phyloP scores from a whole-genome alignment of 441 rosid species.

The Eutrema salsugineum region DNA sequence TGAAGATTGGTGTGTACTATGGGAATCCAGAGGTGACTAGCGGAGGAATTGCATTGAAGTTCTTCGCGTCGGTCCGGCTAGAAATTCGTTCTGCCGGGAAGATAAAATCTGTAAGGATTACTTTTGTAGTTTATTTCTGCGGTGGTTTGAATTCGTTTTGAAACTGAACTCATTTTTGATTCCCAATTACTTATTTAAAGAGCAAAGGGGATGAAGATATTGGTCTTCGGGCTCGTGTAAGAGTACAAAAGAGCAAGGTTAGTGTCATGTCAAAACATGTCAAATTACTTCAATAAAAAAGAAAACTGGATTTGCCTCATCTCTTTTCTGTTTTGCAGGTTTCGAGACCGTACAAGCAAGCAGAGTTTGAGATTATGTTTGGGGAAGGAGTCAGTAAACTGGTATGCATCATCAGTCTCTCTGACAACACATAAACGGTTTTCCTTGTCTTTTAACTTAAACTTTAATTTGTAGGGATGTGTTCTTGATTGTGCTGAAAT shows the following conservation, averaged over 20 bases:
- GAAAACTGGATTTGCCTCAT: neutral
- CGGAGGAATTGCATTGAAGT: constrained; percentile 94
- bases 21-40: constrained; percentile 99
- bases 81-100: constrained; percentile 94
- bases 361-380: constrained; percentile 90
- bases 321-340: constrained; percentile 43
- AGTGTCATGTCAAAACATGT: constrained; percentile 12
- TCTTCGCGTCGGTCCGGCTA: constrained; percentile 91
- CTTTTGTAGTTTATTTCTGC: neutral
- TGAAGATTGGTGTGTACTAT: constrained; percentile 90
- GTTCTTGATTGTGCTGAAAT: constrained; percentile 85
- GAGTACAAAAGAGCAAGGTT: constrained; percentile 98
- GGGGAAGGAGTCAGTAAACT: constrained; percentile 96
- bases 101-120: constrained; percentile 84
- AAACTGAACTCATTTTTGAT: neutral
- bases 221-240: constrained; percentile 89
- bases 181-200: constrained; percentile 24
- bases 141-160: neutral
- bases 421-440: neutral
- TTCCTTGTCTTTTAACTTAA: constrained; percentile 15
- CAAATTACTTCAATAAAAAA: neutral
- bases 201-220: constrained; percentile 92
- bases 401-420: constrained; percentile 48
- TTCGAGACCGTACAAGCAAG: constrained; percentile 94
- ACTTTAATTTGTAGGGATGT: constrained; percentile 62